These are phyloP conservation scores for Rutstroemia sp. DNA, from an alignment of 2,329 filamentous ascomycete genomes.

Conservation along the genomic window DNA sequence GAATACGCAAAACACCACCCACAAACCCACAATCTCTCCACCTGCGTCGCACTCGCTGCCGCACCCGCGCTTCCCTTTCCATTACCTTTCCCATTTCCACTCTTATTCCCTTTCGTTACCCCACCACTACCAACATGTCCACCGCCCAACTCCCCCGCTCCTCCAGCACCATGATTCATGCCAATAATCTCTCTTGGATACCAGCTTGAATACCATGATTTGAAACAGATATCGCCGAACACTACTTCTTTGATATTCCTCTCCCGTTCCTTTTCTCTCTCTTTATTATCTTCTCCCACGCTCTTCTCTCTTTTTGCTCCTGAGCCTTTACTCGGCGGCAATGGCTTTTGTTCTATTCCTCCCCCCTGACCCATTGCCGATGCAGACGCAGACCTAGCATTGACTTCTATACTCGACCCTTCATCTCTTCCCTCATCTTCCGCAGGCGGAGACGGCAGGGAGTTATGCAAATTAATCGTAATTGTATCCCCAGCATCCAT, in stretches of 20 bases:
- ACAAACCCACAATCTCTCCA: conserved; percentile 76
- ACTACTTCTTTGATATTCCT: conserved; percentile 85
- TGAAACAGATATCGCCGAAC: conserved; percentile 75
- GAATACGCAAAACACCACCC: conserved; percentile 93
- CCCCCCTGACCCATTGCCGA: neutral
- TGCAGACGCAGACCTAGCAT: neutral
- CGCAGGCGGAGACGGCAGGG: neutral
- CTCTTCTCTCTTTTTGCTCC: neutral
- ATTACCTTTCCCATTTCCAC: neutral
- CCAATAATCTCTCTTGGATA: conserved; percentile 68
- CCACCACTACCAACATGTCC: no score
- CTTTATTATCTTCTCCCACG: neutral
- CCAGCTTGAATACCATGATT: conserved; percentile 88
- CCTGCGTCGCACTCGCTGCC: conserved; percentile 30
- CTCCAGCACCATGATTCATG: neutral
- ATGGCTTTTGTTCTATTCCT: neutral
- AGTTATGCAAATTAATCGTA: neutral
- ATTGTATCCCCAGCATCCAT: neutral
- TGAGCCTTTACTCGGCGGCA: no score
- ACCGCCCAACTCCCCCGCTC: no score
- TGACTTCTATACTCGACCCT: neutral
- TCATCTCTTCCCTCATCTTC: neutral
- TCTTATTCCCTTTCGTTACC: no score
- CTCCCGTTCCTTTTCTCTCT: conserved; percentile 32
- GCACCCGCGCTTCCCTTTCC: neutral